Evolutionary conservation across 805 yeast species (phyloP).

Genomic region (Suhomyces sp.): DNA sequence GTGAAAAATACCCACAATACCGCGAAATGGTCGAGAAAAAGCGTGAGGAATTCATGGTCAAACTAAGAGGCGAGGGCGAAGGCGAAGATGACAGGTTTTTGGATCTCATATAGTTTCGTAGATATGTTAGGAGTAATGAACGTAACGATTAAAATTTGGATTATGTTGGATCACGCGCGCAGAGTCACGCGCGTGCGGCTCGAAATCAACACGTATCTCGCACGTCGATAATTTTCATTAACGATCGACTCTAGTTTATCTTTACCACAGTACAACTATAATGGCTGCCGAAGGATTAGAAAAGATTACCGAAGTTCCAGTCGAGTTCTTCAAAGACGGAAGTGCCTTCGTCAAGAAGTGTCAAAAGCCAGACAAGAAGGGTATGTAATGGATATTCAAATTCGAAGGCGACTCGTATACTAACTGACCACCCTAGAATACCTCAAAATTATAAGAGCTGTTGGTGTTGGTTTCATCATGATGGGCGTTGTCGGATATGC

Average conservation of each 20-base stretch:
- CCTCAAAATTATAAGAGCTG: constrained; percentile 85
- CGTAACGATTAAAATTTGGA: background rate
- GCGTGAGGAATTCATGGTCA: constrained; percentile 22
- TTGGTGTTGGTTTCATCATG: constrained; percentile 93
- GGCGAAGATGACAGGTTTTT: constrained; percentile 31
- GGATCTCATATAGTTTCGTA: constrained; percentile 22
- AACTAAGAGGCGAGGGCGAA: constrained; percentile 16
- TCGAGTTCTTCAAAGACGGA: constrained; percentile 90
- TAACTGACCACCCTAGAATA: constrained; percentile 52
- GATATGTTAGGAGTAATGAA: background rate
- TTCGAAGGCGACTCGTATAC: constrained; percentile 6
- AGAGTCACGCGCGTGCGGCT: background rate
- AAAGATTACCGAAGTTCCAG: constrained; percentile 80
- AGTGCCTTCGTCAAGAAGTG: constrained; percentile 84
- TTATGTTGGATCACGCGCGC: background rate
- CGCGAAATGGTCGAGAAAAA: constrained; percentile 20
- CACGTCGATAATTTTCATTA: constrained; percentile 3
- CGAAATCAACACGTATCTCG: constrained; percentile 5
- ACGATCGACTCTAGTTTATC: background rate
- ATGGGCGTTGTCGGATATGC: constrained; percentile 97
- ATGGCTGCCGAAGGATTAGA: constrained; percentile 63
- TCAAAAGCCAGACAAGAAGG: constrained; percentile 85
- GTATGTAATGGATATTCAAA: constrained; percentile 34
- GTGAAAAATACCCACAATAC: constrained; percentile 18
- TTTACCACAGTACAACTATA: constrained; percentile 5